Percentiles rank a stretch among this genome's conserved stretches.
phyloP scores from a whole-genome alignment of 2,329 filamentous ascomycete genomes.

The Ascochyta clinopodiicola region DNA sequence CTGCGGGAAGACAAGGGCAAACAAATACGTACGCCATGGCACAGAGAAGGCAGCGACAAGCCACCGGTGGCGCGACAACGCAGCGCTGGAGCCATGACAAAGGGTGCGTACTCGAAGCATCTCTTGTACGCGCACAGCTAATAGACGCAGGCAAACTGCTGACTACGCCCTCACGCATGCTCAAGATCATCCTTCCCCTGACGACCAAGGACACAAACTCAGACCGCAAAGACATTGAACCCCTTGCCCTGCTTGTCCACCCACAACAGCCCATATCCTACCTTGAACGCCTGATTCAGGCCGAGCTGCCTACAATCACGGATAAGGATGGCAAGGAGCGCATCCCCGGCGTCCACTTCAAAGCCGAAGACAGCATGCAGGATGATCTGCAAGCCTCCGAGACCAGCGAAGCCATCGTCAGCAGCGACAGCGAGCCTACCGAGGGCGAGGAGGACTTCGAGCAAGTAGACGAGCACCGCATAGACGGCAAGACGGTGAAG shows the following conservation, averaged over 20 bases:
- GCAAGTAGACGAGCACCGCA: slow-evolving; percentile 56
- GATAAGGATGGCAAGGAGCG: slow-evolving; percentile 69
- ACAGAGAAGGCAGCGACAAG: slow-evolving; percentile 65
- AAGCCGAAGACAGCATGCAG: slow-evolving; percentile 76
- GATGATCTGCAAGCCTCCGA: slow-evolving; percentile 54
- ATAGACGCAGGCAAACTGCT: slow-evolving; percentile 70
- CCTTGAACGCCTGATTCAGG: slow-evolving; percentile 85
- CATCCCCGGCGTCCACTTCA: slow-evolving; percentile 77
- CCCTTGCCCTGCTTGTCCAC: slow-evolving; percentile 83
- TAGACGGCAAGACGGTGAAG: slow-evolving; percentile 57
- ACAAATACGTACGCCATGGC: slow-evolving; percentile 70
- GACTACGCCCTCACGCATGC: slow-evolving; percentile 78
- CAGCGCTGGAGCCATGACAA: slow-evolving; percentile 67
- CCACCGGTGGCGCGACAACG: slow-evolving; percentile 62
- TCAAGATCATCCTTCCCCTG: slow-evolving; percentile 81
- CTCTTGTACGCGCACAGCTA: neutral
- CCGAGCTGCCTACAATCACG: slow-evolving; percentile 76
- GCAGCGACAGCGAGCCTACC: slow-evolving; percentile 32
- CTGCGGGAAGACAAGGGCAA: slow-evolving; percentile 59
- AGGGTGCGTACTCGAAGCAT: slow-evolving; percentile 54
- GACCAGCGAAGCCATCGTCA: slow-evolving; percentile 34
- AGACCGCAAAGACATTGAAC: slow-evolving; percentile 76
- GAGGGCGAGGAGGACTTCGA: slow-evolving; percentile 52
- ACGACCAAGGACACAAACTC: slow-evolving; percentile 65
- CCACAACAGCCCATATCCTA: slow-evolving; percentile 92